phyloP scores from a whole-genome alignment of 352 stramenopile genomes.

The Phytophthora hibernalis region DNA sequence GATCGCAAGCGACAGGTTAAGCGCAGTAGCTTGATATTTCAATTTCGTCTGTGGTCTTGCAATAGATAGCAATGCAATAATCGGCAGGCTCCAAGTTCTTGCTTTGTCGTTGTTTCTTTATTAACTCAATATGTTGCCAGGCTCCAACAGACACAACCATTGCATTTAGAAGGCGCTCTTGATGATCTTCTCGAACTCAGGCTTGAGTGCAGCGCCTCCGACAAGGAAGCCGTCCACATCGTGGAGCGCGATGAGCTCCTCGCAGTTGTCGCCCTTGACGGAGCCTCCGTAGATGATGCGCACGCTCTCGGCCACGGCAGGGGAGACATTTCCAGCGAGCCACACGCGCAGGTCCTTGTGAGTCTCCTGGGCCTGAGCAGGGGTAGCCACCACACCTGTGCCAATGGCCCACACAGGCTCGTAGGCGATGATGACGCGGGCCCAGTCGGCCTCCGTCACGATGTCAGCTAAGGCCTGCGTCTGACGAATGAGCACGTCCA shows the following conservation, averaged over 20 bases:
- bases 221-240: conserved; percentile 92
- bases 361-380: conserved; percentile 92
- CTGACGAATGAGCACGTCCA: conserved; percentile 93
- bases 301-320: conserved; percentile 59
- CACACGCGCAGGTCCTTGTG: conserved; percentile 84
- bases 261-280: conserved; percentile 88
- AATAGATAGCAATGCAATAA: too few species aligned
- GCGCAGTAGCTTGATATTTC: too few species aligned
- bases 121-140: conserved; percentile 14
- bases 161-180: conserved; percentile 48
- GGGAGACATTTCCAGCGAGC: conserved; percentile 62
- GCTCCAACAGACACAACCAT: conserved; percentile 9
- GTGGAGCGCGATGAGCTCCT: conserved; percentile 80
- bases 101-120: too few species aligned
- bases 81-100: too few species aligned
- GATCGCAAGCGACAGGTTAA: too few species aligned
- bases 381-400: conserved; percentile 93
- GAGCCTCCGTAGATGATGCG: conserved; percentile 91
- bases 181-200: conserved; percentile 90
- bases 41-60: too few species aligned
- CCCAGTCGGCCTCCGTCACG: conserved; percentile 77
- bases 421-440: conserved; percentile 93
- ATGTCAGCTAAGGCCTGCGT: conserved; percentile 89
- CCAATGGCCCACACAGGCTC: conserved; percentile 97
- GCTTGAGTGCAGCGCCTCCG: conserved; percentile 89